Evolutionary conservation across 352 stramenopile species (phyloP).

Genomic region (Phytophthora sansomeana): DNA sequence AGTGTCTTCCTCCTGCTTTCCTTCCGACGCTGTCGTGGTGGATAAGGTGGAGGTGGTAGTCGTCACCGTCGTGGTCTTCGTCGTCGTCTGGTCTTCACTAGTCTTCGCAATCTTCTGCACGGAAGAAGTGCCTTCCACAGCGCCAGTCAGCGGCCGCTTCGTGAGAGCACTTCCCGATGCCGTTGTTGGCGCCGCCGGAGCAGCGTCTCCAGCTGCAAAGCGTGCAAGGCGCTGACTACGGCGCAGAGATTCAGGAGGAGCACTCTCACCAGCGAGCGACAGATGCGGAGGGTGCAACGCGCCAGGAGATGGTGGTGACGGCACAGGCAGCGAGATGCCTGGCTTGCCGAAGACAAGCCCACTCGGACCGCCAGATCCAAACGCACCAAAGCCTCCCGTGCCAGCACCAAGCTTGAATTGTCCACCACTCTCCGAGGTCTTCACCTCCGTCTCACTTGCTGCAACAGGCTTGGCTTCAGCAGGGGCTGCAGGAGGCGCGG

Average conservation of each 20-base stretch:
- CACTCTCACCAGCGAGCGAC: slow-evolving; percentile 32
- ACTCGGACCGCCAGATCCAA: slow-evolving; percentile 59
- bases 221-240: slow-evolving; percentile 61
- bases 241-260: slow-evolving; percentile 43
- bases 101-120: slow-evolving; percentile 55
- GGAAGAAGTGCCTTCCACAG: slow-evolving; percentile 30
- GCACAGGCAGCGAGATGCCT: slow-evolving; percentile 75
- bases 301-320: slow-evolving; percentile 54
- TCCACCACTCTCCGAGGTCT: slow-evolving; percentile 27
- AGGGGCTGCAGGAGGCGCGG: slow-evolving; percentile 13
- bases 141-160: slow-evolving; percentile 49
- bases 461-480: slow-evolving; percentile 31
- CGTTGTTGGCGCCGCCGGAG: slow-evolving; percentile 6
- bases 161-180: slow-evolving; percentile 26
- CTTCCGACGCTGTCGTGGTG: slow-evolving; percentile 30
- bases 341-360: slow-evolving; percentile 82
- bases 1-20: slow-evolving; percentile 44
- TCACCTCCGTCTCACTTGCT: slow-evolving; percentile 24
- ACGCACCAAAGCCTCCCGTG: slow-evolving; percentile 43
- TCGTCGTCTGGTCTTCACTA: slow-evolving; percentile 43
- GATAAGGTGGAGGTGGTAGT: slow-evolving; percentile 19
- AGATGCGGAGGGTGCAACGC: slow-evolving; percentile 30
- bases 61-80: slow-evolving; percentile 33
- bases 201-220: slow-evolving; percentile 41
- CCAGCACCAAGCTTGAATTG: slow-evolving; percentile 47